Evolutionary conservation across 176 grass and related monocot genomes (phyloP).

Genomic region (Guadua angustifolia): DNA sequence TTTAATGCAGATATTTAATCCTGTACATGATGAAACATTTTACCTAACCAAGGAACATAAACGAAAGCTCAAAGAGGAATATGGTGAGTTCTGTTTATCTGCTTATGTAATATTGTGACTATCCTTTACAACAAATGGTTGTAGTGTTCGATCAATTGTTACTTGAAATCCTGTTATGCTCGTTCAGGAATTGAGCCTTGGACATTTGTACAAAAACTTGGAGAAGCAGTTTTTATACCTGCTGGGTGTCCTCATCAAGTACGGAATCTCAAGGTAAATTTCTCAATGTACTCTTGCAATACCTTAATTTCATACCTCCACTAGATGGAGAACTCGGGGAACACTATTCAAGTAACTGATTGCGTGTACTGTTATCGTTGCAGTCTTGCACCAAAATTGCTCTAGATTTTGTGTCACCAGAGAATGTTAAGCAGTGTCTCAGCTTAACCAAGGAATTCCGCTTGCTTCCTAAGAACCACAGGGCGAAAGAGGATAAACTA

Average conservation of each 20-base stretch:
- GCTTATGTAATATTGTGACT: constrained; percentile 9
- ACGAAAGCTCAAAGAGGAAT: constrained; percentile 72
- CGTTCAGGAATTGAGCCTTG: constrained; percentile 72
- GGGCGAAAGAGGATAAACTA: constrained; percentile 82
- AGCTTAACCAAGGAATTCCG: constrained; percentile 74
- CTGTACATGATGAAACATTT: constrained; percentile 78
- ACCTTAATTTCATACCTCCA: not conserved
- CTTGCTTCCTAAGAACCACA: constrained; percentile 64
- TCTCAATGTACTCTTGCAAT: constrained; percentile 14
- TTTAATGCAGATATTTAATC: constrained; percentile 59
- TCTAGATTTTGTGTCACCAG: constrained; percentile 83
- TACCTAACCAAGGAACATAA: constrained; percentile 71
- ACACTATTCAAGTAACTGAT: constrained; percentile 24
- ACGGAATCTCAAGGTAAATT: constrained; percentile 73
- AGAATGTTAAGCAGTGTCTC: constrained; percentile 69
- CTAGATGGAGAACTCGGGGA: not conserved
- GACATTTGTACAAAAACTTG: constrained; percentile 83
- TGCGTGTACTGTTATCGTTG: not conserved
- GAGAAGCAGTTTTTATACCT: constrained; percentile 80
- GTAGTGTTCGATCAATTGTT: not conserved
- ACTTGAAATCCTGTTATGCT: constrained; percentile 25
- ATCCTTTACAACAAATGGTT: constrained; percentile 5
- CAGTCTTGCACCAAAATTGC: constrained; percentile 86
- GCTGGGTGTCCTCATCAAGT: constrained; percentile 87
- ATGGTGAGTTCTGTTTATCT: constrained; percentile 56